Base-by-base conservation (phyloP, 306 rosid species). In the Alnus glutinosa region DNA sequence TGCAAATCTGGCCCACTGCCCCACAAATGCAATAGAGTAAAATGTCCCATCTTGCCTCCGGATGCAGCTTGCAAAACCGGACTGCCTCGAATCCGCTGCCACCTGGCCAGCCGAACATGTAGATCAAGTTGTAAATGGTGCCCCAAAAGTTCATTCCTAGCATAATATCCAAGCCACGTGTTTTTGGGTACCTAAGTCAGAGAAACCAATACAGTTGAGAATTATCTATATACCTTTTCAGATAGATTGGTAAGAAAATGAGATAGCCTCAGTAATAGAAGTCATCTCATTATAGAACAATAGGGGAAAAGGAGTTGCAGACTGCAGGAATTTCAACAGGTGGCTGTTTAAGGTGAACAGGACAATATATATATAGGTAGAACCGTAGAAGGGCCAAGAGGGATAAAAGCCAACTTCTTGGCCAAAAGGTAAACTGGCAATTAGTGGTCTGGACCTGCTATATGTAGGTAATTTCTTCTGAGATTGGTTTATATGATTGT, bases 91-190 rank as follows among this genome's bases (percentile, higher is more conserved):
- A 93, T 70, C 99, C 99, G 23, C 87, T 90, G 15, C 83, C 97
- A 1, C 51, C 71, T 1, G 98, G 96, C 98, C 91, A 93, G 74
- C 94, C 97, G 59, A 93, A 96, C 98, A 93, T 96, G 88, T 91
- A 95, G 55, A 93, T 50, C 89, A 89, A 63, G 82, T 94, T 94
- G 85, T 94, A 94, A 79, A 91, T 85, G 83, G 98, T 92, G 50
- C 98, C 98, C 98, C 98, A 94, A 74, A 94, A 84, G 84, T 94
- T 94, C 98, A 94, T 94, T 75, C 97, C 97, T 80, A 94, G 82
- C 98, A 94, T 94, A 74, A 94, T 92, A 84, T 81, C 93, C 98
- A 97, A 94, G 42, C 97, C 98, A 86, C 92, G 88, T 74, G 98
- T 94, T 84, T 90, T 94, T 69, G 95, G 96, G 81, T 92, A 90